These are phyloP conservation scores for Entonaema liquescens DNA, from an alignment of 495 filamentous ascomycete genomes.

Conservation along the genomic window DNA sequence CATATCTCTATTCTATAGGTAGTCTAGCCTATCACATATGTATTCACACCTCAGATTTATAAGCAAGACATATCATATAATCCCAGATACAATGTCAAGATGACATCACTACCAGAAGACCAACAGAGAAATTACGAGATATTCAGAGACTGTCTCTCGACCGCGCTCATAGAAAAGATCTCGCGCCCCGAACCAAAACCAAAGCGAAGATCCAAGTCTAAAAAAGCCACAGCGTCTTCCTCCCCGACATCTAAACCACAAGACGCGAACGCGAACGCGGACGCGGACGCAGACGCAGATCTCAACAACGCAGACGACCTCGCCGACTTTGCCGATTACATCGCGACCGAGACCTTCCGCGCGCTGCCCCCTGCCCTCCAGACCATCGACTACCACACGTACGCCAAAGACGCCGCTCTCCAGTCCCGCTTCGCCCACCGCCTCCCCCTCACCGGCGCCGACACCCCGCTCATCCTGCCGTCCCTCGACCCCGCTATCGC, in stretches of 20 bases:
- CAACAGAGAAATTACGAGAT: constrained; percentile 66
- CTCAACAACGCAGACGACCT: constrained; percentile 66
- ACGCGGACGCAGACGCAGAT: constrained; percentile 31
- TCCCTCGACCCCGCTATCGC: constrained; percentile 58
- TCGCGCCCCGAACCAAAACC: constrained; percentile 53
- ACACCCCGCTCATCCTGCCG: constrained; percentile 47
- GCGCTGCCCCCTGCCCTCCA: constrained; percentile 68
- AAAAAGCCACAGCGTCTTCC: constrained; percentile 47
- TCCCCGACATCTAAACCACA: constrained; percentile 9
- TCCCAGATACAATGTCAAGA: background rate
- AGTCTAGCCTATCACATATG: background rate
- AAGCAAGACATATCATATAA: background rate
- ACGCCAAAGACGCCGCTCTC: constrained; percentile 59
- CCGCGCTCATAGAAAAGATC: constrained; percentile 59
- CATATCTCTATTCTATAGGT: background rate
- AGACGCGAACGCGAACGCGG: background rate
- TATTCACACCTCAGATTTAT: too few species aligned
- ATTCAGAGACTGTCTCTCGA: constrained; percentile 72
- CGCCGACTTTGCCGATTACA: constrained; percentile 78
- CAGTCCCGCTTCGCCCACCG: constrained; percentile 53
- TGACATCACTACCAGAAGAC: constrained; percentile 30
- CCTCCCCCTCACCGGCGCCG: constrained; percentile 53
- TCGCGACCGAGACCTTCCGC: constrained; percentile 72
- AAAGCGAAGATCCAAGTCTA: constrained; percentile 51
- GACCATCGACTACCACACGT: constrained; percentile 65